Conservation (phyloP, 2,329 filamentous ascomycete species). For the Aspergillus sclerotialis region DNA sequence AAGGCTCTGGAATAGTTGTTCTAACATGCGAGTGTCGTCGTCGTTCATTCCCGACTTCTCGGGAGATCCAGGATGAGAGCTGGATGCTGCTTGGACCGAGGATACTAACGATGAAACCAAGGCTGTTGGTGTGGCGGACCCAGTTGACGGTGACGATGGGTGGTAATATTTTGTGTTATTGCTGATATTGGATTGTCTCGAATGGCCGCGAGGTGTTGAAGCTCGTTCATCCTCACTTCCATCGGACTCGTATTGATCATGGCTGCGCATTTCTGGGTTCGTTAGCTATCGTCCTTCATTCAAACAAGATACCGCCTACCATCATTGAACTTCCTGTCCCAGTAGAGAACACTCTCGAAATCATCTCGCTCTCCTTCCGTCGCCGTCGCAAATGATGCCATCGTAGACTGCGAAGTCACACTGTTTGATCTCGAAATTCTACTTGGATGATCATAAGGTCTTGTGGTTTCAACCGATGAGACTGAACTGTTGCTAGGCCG, state of each 20-base stretch:
- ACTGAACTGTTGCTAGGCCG: slow-evolving; percentile 32
- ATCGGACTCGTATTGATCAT: slow-evolving; percentile 10
- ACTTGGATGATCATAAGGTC: slow-evolving; percentile 19
- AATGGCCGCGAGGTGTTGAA: slow-evolving; percentile 10
- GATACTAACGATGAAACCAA: slow-evolving; percentile 31
- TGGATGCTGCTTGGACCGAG: slow-evolving; percentile 28
- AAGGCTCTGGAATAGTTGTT: slow-evolving; percentile 46
- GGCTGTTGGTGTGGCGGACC: slow-evolving; percentile 24
- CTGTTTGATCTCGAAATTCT: slow-evolving; percentile 48
- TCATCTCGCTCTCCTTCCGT: slow-evolving; percentile 46
- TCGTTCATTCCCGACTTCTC: slow-evolving; percentile 35
- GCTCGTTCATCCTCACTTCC: slow-evolving; percentile 9
- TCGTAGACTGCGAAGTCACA: slow-evolving; percentile 53
- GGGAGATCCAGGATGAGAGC: slow-evolving; percentile 15
- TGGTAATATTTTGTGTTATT: slow-evolving; percentile 22
- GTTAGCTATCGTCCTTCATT: too few relatives aligned
- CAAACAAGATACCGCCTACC: too few relatives aligned
- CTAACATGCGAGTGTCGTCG: slow-evolving; percentile 51
- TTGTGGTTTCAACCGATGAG: slow-evolving; percentile 47
- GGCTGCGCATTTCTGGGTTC: slow-evolving; percentile 22
- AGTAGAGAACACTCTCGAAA: slow-evolving; percentile 31
- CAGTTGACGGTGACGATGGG: slow-evolving; percentile 19
- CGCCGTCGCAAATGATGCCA: slow-evolving; percentile 58
- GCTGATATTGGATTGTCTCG: too few relatives aligned
- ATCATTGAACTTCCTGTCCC: slow-evolving; percentile 30